These are phyloP conservation scores for Echinosophora koreensis DNA, from an alignment of 306 rosid species.

Conservation along the genomic window DNA sequence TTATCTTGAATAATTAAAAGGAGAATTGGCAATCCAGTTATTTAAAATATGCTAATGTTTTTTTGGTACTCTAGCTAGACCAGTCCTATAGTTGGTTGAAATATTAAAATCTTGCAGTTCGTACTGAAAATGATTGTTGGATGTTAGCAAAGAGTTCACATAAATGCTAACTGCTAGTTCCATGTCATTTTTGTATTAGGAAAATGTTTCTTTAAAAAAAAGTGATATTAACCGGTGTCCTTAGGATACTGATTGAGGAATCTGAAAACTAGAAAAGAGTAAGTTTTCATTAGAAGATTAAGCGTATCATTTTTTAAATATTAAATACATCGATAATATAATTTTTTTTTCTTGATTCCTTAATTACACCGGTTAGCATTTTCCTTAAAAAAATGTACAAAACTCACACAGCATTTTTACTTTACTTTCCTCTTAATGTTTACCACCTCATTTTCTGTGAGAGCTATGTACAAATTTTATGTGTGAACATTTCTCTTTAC, in stretches of 20 bases:
- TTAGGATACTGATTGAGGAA: too few species aligned
- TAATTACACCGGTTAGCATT: too few species aligned
- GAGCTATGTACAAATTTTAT: background rate
- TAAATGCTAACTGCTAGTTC: background rate
- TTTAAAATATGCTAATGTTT: background rate
- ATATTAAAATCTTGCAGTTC: background rate
- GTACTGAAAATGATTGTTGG: background rate
- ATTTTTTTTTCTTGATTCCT: too few species aligned
- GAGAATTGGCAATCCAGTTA: background rate
- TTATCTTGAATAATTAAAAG: conserved; percentile 25
- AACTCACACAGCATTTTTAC: too few species aligned
- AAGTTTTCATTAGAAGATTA: too few species aligned
- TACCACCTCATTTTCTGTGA: background rate
- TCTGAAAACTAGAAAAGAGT: too few species aligned
- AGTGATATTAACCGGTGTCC: too few species aligned
- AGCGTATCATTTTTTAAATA: too few species aligned
- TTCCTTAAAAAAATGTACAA: too few species aligned
- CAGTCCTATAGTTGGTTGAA: background rate
- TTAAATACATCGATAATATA: too few species aligned
- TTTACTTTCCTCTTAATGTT: background rate
- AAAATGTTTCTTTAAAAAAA: background rate
- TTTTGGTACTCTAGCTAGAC: background rate
- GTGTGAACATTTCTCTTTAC: background rate
- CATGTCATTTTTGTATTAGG: background rate
- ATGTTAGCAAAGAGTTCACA: background rate